phyloP scores from a whole-genome alignment of 164 flowering plant species.

The Piper longum region DNA sequence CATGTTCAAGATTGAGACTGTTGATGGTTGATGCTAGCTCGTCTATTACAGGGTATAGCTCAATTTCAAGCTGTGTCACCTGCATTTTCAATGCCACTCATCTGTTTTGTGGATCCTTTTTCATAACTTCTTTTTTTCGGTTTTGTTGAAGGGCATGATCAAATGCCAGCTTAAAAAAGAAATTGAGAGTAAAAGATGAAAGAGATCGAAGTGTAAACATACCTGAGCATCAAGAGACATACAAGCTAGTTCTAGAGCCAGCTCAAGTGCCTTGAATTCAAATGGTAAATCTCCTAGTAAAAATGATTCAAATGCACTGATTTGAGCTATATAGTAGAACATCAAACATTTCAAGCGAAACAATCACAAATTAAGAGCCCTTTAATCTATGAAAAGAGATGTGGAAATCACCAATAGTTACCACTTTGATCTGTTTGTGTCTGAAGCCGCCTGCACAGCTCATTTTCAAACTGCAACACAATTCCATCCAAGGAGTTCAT shows the following conservation, averaged over 20 bases:
- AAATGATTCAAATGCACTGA: conserved; percentile 3
- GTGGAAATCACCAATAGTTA: conserved; percentile 10
- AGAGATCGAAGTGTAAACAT: not conserved
- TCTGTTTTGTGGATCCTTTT: not conserved
- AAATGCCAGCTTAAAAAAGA: not conserved
- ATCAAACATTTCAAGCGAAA: not conserved
- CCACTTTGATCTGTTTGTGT: conserved; percentile 50
- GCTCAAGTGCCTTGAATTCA: conserved; percentile 89
- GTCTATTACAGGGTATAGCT: conserved; percentile 84
- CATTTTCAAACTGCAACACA: conserved; percentile 62
- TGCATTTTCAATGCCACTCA: conserved; percentile 9
- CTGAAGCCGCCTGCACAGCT: conserved; percentile 71
- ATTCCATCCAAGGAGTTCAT: conserved; percentile 80
- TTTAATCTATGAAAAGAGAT: not conserved
- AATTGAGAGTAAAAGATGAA: too few relatives aligned
- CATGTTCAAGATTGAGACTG: conserved; percentile 83
- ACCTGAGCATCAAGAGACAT: conserved; percentile 90
- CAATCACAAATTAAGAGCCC: not conserved
- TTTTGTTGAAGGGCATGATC: not conserved
- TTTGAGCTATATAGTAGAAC: not conserved
- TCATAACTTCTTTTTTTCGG: not conserved
- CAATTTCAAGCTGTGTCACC: conserved; percentile 76
- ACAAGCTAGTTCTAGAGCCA: conserved; percentile 88
- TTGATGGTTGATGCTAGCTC: conserved; percentile 72
- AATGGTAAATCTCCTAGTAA: conserved; percentile 85